These are phyloP conservation scores for Ceratobasidium sp. DNA, from an alignment of 1,284 basidiomycete species.

Conservation along the genomic window DNA sequence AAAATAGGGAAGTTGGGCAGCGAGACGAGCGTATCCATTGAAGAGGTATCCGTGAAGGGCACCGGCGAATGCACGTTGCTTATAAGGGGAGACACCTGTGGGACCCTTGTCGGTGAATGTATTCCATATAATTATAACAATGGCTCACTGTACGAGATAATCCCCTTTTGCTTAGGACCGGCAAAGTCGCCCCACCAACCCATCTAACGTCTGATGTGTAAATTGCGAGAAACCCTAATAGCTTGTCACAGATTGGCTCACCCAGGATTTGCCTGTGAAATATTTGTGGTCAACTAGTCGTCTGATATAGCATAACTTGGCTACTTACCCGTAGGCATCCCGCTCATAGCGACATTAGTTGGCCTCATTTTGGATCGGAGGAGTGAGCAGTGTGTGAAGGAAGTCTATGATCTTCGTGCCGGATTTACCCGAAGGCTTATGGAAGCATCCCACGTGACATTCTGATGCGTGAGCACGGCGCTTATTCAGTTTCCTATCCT, in stretches of 20 bases:
- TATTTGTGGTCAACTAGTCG: not conserved
- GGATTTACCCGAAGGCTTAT: slow-evolving; percentile 31
- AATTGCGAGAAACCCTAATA: slow-evolving; percentile 6
- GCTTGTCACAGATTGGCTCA: slow-evolving; percentile 31
- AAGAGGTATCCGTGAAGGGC: slow-evolving; percentile 79
- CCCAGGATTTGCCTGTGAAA: slow-evolving; percentile 43
- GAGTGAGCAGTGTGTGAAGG: slow-evolving; percentile 26
- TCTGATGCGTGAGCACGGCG: not conserved
- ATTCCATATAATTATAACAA: slow-evolving; percentile 5
- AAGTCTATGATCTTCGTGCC: slow-evolving; percentile 8
- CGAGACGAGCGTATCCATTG: slow-evolving; percentile 83
- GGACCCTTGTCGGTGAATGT: not conserved
- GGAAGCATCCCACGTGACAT: slow-evolving; percentile 15
- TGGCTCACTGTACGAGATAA: slow-evolving; percentile 78
- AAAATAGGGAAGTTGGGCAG: slow-evolving; percentile 79
- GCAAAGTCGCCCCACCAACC: slow-evolving; percentile 90
- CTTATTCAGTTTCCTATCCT: not conserved
- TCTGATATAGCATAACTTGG: slow-evolving; percentile 51
- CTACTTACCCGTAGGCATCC: slow-evolving; percentile 75
- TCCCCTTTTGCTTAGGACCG: slow-evolving; percentile 75
- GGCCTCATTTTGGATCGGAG: slow-evolving; percentile 64
- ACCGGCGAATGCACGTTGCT: slow-evolving; percentile 73
- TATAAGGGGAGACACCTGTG: slow-evolving; percentile 79
- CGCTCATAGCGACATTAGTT: slow-evolving; percentile 62
- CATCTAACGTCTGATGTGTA: slow-evolving; percentile 58